These are phyloP conservation scores for Phyllosticta citribraziliensis DNA, from an alignment of 2,329 filamentous ascomycete genomes.

Conservation along the genomic window DNA sequence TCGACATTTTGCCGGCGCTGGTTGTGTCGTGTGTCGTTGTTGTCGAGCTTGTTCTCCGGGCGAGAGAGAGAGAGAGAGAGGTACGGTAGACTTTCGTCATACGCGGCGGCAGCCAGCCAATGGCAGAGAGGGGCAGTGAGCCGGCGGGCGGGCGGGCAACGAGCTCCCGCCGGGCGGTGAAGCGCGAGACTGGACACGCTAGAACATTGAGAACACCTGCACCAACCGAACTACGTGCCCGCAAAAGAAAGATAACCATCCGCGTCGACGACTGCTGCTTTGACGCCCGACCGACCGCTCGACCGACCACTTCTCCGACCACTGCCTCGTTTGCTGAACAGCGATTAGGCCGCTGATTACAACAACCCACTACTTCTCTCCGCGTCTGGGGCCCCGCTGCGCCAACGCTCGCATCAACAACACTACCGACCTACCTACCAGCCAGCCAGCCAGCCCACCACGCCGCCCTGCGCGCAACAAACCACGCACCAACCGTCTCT, in stretches of 20 bases:
- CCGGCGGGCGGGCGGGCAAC: background rate
- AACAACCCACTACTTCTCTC: background rate
- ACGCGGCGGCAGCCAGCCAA: background rate
- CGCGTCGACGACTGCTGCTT: too few species aligned
- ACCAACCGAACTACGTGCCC: too few species aligned
- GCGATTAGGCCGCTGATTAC: too few species aligned
- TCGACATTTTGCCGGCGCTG: constrained; percentile 21
- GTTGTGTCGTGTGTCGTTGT: background rate
- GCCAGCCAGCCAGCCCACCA: background rate
- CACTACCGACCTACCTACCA: background rate
- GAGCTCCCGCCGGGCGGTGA: too few species aligned
- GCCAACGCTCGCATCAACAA: background rate
- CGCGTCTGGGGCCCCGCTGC: background rate
- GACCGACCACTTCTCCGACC: too few species aligned
- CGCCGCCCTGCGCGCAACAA: background rate
- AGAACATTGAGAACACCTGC: too few species aligned
- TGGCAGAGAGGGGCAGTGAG: background rate
- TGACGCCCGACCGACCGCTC: too few species aligned
- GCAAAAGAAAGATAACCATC: too few species aligned
- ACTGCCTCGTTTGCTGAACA: too few species aligned
- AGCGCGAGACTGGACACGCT: too few species aligned
- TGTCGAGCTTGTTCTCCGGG: too few species aligned
- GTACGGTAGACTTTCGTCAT: constrained; percentile 1
- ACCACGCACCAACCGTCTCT: background rate
- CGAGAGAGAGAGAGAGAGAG: too few species aligned